These are phyloP conservation scores for Petunia secreta DNA, from an alignment of 257 asterid species.

Conservation along the genomic window DNA sequence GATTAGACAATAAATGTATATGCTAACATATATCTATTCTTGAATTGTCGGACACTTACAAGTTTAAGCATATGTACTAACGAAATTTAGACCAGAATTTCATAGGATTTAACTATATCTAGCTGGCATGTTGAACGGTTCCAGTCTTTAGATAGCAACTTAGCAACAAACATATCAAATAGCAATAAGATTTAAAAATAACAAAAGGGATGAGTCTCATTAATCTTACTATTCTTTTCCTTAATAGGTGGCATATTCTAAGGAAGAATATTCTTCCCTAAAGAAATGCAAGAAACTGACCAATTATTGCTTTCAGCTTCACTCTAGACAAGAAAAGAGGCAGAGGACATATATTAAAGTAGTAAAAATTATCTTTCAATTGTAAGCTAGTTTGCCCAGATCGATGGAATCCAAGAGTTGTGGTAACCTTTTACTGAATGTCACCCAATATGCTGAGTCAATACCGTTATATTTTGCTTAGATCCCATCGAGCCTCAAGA, in stretches of 20 bases:
- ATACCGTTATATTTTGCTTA: too few species aligned
- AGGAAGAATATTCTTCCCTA: neutral
- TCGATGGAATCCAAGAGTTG: neutral
- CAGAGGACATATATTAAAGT: neutral
- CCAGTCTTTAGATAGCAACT: neutral
- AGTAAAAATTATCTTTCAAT: neutral
- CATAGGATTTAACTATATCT: neutral
- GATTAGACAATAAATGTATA: neutral
- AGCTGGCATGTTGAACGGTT: neutral
- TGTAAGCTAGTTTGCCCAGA: neutral
- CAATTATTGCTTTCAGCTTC: neutral
- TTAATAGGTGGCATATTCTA: neutral
- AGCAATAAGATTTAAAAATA: neutral
- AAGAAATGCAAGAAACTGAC: too few species aligned
- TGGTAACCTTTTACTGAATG: neutral
- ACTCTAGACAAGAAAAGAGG: neutral
- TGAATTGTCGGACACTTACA: neutral
- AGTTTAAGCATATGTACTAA: neutral
- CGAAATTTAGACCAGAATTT: neutral
- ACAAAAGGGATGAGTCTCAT: neutral
- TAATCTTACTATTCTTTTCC: neutral
- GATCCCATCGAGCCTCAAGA: too few species aligned
- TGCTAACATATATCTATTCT: neutral
- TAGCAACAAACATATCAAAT: neutral
- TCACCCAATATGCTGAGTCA: too few species aligned